Percentiles rank a stretch among this genome's conserved stretches.
phyloP scores from a whole-genome alignment of 2,329 filamentous ascomycete species.

The Pestalotiopsis sp. region DNA sequence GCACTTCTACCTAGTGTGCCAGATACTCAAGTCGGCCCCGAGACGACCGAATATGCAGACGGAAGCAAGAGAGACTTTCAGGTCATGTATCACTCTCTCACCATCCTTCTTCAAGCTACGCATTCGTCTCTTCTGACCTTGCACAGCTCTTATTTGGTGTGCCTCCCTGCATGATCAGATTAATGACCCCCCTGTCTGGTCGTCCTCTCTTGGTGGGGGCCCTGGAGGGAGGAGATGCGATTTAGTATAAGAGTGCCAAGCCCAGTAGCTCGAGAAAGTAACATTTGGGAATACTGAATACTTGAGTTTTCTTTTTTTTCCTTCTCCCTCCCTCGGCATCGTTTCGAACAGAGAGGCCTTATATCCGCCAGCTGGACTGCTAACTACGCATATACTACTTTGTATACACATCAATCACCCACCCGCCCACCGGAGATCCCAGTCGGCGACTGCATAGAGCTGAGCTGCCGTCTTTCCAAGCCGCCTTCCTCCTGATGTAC shows the following conservation, averaged over 20 bases:
- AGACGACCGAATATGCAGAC: background rate
- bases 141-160: background rate
- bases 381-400: too few species aligned
- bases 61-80: background rate
- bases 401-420: too few species aligned
- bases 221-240: background rate
- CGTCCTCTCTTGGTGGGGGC: background rate
- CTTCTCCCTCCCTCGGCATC: background rate
- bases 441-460: too few species aligned
- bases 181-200: background rate
- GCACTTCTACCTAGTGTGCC: background rate
- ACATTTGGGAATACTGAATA: background rate
- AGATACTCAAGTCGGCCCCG: background rate
- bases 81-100: background rate
- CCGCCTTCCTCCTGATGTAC: too few species aligned
- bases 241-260: background rate
- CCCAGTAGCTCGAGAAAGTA: background rate
- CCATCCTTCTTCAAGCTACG: background rate
- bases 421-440: too few species aligned
- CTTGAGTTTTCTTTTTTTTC: background rate
- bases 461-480: too few species aligned
- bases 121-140: background rate
- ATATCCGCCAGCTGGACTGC: background rate
- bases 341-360: background rate
- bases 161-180: background rate